Evolutionary conservation across 2,329 filamentous ascomycete genomes (phyloP), one percentile per base, ranked within the genome.

Genomic region (Chrysosporium keratinophilum): DNA sequence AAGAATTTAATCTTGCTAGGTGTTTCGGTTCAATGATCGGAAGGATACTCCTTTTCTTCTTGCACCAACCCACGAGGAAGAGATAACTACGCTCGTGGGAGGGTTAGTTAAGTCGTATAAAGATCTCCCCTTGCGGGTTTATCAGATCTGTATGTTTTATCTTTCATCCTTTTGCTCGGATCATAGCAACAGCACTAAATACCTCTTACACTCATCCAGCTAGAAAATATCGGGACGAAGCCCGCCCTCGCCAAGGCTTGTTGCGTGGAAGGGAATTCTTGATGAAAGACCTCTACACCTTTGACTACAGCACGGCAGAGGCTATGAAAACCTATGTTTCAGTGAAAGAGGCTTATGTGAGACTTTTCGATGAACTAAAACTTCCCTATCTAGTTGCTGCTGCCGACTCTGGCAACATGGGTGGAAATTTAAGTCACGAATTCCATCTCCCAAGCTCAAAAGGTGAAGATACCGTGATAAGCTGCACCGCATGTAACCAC

Each of bases 281-380:
- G 61, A 98, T 98, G 93, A 98, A 98, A 69, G 93, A 98, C 68
- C 78, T 98, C 0, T 98, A 98, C 67, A 96, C 90, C 0, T 98
- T 98, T 64, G 93, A 98, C 64, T 72, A 77, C 35, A 84, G 78
- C 3, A 67, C 76, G 0, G 71, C 79, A 23, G 73, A 79, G n/a
- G 91, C 91, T 1, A 73, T 90, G n/a, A 71, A 79, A 48, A 95
- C 91, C 0, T 98, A 98, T 61, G 70, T 80, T 5, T 72, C 82
- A 41, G 88, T 95, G 2, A 81, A 85, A 48, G 67, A 69, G 37
- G 85, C 85, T 1, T 98, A 98, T 66, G 76, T 75, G 11, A 77
- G 77, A 15, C 79, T 98, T 49, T 94, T 98, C 62, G 73, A 86
- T 43, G 87, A 94, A 55, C 74, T 98, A 34, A 88, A 84, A 60